Percentiles rank a stretch among this genome's conserved stretches.
These are phyloP conservation scores for Neurospora cerealis DNA, from an alignment of 495 filamentous ascomycete genomes.

Conservation along the genomic window DNA sequence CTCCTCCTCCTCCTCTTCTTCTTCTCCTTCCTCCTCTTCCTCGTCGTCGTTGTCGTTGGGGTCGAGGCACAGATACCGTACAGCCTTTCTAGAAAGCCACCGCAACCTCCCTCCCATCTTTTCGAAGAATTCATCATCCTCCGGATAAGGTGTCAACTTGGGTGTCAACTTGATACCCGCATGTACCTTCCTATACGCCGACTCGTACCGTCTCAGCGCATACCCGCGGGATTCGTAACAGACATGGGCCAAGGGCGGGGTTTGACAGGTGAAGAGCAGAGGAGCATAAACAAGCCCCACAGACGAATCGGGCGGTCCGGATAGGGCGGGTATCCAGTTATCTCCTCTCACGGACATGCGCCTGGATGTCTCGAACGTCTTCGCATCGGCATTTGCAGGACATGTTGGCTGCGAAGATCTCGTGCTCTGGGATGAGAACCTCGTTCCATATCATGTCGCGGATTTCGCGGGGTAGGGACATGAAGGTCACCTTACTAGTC, in stretches of 20 bases:
- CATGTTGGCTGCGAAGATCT: not conserved
- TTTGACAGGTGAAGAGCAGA: not conserved
- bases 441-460: not conserved
- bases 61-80: not conserved
- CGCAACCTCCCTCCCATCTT: not conserved
- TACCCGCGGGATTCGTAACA: not conserved
- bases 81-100: not conserved
- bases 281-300: not conserved
- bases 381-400: not conserved
- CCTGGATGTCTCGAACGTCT: not conserved
- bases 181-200: not conserved
- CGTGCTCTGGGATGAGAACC: not conserved
- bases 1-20: not conserved
- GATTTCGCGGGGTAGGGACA: not conserved
- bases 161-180: not conserved
- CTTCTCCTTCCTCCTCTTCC: not conserved
- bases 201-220: not conserved
- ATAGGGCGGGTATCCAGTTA: no score
- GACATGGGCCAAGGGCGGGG: not conserved
- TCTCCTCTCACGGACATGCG: not conserved
- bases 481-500: not conserved
- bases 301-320: no score
- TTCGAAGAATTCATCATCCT: not conserved
- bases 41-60: not conserved
- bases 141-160: no score